Percentiles rank a stretch among this genome's conserved stretches.
These are phyloP conservation scores for Pseudonitzschia multiseries DNA, from an alignment of 108 stramenopile genomes.

Conservation along the genomic window DNA sequence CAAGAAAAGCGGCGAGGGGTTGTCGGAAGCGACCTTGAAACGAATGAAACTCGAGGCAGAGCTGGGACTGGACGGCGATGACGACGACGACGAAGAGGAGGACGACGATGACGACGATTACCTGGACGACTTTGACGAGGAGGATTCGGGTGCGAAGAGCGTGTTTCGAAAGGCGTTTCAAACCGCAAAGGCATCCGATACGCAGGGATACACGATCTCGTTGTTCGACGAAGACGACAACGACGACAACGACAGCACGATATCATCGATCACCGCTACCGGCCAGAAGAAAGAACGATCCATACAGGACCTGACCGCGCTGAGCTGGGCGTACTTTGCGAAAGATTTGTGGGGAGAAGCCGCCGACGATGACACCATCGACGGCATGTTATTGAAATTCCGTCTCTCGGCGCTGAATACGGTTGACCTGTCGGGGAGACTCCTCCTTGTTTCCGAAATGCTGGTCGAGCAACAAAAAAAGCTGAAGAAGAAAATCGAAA, in stretches of 20 bases:
- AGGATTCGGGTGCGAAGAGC: constrained; percentile 8
- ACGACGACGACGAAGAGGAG: constrained; percentile 50
- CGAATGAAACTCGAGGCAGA: constrained; percentile 38
- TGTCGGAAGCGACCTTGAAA: constrained; percentile 1
- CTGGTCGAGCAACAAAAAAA: constrained; percentile 57
- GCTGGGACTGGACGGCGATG: constrained; percentile 41
- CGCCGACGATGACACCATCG: constrained; percentile 36
- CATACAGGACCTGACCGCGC: constrained; percentile 68
- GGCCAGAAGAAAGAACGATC: constrained; percentile 24
- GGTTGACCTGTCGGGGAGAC: constrained; percentile 55
- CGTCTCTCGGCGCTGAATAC: constrained; percentile 73
- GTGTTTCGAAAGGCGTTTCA: constrained; percentile 37
- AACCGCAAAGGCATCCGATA: constrained; percentile 43
- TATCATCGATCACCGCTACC: background rate
- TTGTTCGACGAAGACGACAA: background rate
- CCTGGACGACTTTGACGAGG: constrained; percentile 36
- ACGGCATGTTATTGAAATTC: background rate
- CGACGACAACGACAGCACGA: background rate
- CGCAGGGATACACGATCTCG: constrained; percentile 41
- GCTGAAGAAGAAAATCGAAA: constrained; percentile 11
- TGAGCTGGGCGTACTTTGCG: constrained; percentile 83
- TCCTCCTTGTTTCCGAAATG: constrained; percentile 70
- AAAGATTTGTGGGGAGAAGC: constrained; percentile 46
- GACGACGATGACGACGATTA: constrained; percentile 28
- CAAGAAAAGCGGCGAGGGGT: constrained; percentile 6